These are phyloP conservation scores for Penicillium sp. DNA, from an alignment of 2,329 filamentous ascomycete genomes.

Conservation along the genomic window DNA sequence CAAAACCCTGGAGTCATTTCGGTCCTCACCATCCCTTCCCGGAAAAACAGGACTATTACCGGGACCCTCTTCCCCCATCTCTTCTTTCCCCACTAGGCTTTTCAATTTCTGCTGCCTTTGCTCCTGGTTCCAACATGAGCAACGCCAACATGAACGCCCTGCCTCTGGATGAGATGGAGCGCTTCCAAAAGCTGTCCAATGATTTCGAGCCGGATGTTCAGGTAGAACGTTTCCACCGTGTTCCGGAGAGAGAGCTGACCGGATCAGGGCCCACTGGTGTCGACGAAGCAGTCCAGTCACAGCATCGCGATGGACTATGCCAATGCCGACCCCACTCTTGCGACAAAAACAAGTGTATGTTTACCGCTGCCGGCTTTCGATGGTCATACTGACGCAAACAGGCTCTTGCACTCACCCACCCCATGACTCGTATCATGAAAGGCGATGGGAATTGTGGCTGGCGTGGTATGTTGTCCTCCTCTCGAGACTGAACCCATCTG, in stretches of 20 bases:
- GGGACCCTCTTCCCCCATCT: conserved; percentile 22
- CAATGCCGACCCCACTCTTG: conserved; percentile 78
- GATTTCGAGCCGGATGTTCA: conserved; percentile 58
- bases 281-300: conserved; percentile 71
- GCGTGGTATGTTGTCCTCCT: conserved; percentile 66
- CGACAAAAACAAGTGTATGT: conserved; percentile 78
- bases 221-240: conserved; percentile 39
- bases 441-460: conserved; percentile 97
- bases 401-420: conserved; percentile 79
- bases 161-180: conserved; percentile 56
- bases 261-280: conserved; percentile 74
- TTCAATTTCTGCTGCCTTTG: conserved; percentile 22
- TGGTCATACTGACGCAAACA: conserved; percentile 38
- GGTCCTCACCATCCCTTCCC: conserved; percentile 32
- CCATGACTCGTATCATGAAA: conserved; percentile 80
- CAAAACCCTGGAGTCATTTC: conserved; percentile 34
- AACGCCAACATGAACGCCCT: conserved; percentile 38
- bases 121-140: conserved; percentile 12
- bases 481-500: neutral
- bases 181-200: conserved; percentile 62
- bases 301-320: conserved; percentile 83
- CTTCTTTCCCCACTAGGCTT: conserved; percentile 23
- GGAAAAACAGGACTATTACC: conserved; percentile 30
- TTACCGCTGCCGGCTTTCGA: neutral
- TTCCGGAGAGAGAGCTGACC: neutral